Conservation (phyloP, 2,329 filamentous ascomycete genomes). For the Cladophialophora bantiana region DNA sequence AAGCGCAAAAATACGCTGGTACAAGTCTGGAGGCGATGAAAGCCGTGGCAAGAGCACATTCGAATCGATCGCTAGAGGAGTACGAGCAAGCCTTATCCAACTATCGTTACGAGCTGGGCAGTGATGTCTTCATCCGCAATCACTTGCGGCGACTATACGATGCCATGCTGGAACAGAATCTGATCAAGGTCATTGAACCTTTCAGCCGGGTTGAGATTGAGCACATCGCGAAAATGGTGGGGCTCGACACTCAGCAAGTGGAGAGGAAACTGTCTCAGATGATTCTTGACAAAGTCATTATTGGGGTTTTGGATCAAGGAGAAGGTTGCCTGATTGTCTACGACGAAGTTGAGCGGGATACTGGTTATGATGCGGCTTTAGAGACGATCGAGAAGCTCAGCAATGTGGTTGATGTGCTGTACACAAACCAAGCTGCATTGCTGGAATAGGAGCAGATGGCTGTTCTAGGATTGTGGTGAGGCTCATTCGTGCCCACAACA, state of each 20-base stretch:
- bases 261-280: constrained; percentile 99
- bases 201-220: constrained; percentile 97
- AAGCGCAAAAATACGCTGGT: constrained; percentile 93
- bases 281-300: constrained; percentile 99
- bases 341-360: constrained; percentile 91
- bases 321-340: constrained; percentile 97
- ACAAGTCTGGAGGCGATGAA: constrained; percentile 99
- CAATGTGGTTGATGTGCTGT: constrained; percentile 95
- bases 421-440: constrained; percentile 95
- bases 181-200: constrained; percentile 99
- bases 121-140: constrained; percentile 94
- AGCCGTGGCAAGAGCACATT: constrained; percentile 92
- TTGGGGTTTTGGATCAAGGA: constrained; percentile 95
- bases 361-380: constrained; percentile 91
- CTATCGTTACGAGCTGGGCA: constrained; percentile 92
- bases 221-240: constrained; percentile 97
- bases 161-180: constrained; percentile 98
- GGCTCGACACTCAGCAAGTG: constrained; percentile 92
- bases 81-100: constrained; percentile 91
- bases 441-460: constrained; percentile 71
- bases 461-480: not conserved
- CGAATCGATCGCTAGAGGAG: constrained; percentile 93
- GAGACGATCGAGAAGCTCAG: constrained; percentile 96
- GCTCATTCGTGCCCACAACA: not conserved
- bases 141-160: constrained; percentile 96